Percentiles rank a stretch among this genome's conserved stretches.
Conservation (phyloP, 768 basidiomycete species). For the Hydnum rufescens region DNA sequence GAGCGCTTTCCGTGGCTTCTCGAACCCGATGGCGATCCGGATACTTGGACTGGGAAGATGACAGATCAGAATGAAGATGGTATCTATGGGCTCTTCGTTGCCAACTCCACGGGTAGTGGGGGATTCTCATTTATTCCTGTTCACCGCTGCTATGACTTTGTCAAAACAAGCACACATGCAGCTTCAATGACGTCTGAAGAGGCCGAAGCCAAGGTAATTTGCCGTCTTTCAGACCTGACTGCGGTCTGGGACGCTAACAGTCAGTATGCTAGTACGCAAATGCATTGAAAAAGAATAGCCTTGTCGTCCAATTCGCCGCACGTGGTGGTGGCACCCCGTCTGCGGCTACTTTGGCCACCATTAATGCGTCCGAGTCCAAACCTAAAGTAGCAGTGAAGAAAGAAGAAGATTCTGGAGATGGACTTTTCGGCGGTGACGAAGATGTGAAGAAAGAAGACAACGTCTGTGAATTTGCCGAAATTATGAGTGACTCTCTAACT, state of each 20-base stretch:
- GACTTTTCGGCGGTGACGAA: slow-evolving; percentile 44
- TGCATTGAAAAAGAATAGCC: slow-evolving; percentile 41
- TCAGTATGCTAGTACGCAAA: slow-evolving; percentile 23
- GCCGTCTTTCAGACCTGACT: neutral
- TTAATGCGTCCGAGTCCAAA: slow-evolving; percentile 26
- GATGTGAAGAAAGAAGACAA: slow-evolving; percentile 31
- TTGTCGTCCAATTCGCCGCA: slow-evolving; percentile 5
- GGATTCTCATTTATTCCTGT: slow-evolving; percentile 78
- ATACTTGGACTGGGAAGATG: slow-evolving; percentile 66
- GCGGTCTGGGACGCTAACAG: slow-evolving; percentile 12
- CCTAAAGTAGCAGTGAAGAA: neutral
- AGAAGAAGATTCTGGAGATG: slow-evolving; percentile 31
- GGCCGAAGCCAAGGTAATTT: slow-evolving; percentile 45
- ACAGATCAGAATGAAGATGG: slow-evolving; percentile 49
- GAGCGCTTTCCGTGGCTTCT: slow-evolving; percentile 86
- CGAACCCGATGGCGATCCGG: slow-evolving; percentile 47
- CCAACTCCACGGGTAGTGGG: slow-evolving; percentile 43
- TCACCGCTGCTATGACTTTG: slow-evolving; percentile 84
- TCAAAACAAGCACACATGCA: slow-evolving; percentile 61
- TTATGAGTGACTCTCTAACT: neutral
- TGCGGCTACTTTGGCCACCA: slow-evolving; percentile 41
- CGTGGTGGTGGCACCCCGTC: slow-evolving; percentile 34
- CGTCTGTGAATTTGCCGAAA: neutral
- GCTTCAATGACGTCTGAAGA: slow-evolving; percentile 40
- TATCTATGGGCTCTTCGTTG: slow-evolving; percentile 65